Evolutionary conservation across 352 stramenopile genomes (phyloP), one percentile per base, ranked within the genome.

Genomic region (Ophiocytium majus): DNA sequence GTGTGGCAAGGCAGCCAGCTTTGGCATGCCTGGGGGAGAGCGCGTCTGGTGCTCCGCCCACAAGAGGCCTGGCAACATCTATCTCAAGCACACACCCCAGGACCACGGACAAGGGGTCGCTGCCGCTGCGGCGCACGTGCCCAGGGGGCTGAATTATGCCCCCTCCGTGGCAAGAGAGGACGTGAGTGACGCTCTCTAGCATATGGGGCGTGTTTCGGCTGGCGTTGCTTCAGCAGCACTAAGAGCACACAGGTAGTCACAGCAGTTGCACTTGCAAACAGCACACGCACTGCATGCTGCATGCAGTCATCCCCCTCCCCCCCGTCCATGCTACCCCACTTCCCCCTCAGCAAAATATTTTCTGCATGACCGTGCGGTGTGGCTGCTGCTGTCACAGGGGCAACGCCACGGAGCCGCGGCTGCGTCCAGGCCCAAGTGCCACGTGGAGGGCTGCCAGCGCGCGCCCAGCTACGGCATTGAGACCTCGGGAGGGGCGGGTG

Each of bases 1-100:
- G 17, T 80, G 50, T 37, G 64, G 10, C n/a, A 63, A 86, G 79
- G 82, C 82, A 35, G 33, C 82, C 1, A 83, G 71, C n/a, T 86
- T 86, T 31, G 82, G 82, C n/a, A 83, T 86, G 32, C 82, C 82
- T 43, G 74, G 76, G 23, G 82, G 78, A 76, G 79, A 86, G 63
- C 76, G 76, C 9, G 23, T 50, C 1, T 85, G 35, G 32, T 86
- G 82, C 79, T 80, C 49, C 34, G 37, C 50, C 0, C 82, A 86
- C 64, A 86, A 85, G 63, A 35, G 74, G 0, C 76, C 76, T 66
- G 82, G 82, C 31, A 85, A 79, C 34, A 80, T 83, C 33, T 86
- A 86, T n/a, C 37, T 86, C 10, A 83, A 83, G 79, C 43, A 83
- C 23, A 74, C 36, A n/a, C 31, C 79, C 28, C n/a, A 31, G 33